Base-by-base conservation (phyloP, 495 filamentous ascomycete species). In the Annulohypoxylon bovei region DNA sequence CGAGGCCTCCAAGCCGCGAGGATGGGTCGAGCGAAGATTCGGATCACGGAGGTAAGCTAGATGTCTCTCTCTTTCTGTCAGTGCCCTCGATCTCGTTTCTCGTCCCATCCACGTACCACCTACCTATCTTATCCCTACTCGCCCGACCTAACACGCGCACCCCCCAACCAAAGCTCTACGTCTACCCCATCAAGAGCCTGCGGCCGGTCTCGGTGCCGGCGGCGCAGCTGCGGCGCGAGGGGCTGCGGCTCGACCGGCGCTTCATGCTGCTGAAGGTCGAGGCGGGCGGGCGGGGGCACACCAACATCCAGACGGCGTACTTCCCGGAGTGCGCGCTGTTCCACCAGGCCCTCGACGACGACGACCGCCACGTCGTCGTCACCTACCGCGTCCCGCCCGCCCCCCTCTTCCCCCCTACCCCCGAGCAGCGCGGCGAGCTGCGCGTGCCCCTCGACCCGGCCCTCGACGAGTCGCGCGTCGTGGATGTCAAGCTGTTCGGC, bases 171-270 rank as follows among this genome's bases (percentile, higher is more conserved):
- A 72, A 95, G 91, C 84, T 98, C 32, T 95, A 92, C 79, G 84
- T 92, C 42, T 96, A 97, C 76, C 93, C 94, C 60, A 92, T 98
- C 81, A 98, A 97, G 74, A 93, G 90, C 2, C 85, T 97, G 0
- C 88, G 90, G 4, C 88, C 86, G 4, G 86, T 92, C 28, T 62
- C 84, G 25, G 76, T 97, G 35, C 46, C 80, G 2, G 73, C 81
- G 20, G 85, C 90, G 9, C 65, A 79, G 6, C 74, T 94, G 33
- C 89, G 88, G 1, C 78, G 83, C n/a, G 84, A 88, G 66, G 93
- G 93, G 11, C 86, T 96, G 63, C 79, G 81, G 32, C 85, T 92
- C 78, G 94, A 98, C 80, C 88, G 94, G 7, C 81, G 83, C 14
- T 95, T 93, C 76, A 92, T 95, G 88, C 85, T 97, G 18, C 84